Base-by-base conservation (phyloP, 768 basidiomycete species). In the Phaffia tasmanica region DNA sequence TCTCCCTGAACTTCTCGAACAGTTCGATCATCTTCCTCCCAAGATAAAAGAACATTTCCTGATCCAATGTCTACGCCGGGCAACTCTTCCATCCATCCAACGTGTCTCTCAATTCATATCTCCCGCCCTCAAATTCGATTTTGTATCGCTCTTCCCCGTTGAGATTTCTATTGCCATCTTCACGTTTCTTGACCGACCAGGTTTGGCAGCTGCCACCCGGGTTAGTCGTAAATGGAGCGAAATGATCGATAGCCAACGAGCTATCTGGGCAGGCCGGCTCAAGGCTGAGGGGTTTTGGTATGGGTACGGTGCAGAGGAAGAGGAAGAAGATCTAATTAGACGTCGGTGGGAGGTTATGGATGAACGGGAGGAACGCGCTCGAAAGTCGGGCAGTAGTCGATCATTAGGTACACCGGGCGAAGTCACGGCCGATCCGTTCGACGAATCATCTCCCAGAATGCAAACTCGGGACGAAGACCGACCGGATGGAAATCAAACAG, bases 71-170 rank as follows among this genome's bases (percentile, higher is more conserved):
- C 80, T 99, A 42, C 86, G 91, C 68, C 89, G 93, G 72, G 90
- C 92, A 5, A 86, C 92, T 2, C 83, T 94, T 23, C 86, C 90
- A 4, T 94, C 97, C 48, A 81, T 99, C 30, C 87, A 94, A 61
- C 88, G 87, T 0, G 78, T 98, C 19, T 86, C 93, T 73, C 85
- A 86, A 47, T 87, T 98, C 72, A 81, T 97, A 71, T 86, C 87
- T 0, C 89, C 88, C 29, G 91, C 90, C 2, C 80, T 98, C 32
- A 89, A 91, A 25, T 87, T 93, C 71, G 95, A 99, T 77, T 99
- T 97, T 75, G 82, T 98, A 71, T 86, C 87, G 1, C 83, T 89
- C 49, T 83, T 97, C 14, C 95, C 95, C 5, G 85, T 88, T 46
- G 94, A 99, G 73, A 84, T 99, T 48, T 86, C 89, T 60, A 88